A percentile compares a stretch with the other conserved stretches of the same genome.
These are phyloP conservation scores for Alternaria alternata DNA, from an alignment of 2,329 filamentous ascomycete species.

Conservation along the genomic window DNA sequence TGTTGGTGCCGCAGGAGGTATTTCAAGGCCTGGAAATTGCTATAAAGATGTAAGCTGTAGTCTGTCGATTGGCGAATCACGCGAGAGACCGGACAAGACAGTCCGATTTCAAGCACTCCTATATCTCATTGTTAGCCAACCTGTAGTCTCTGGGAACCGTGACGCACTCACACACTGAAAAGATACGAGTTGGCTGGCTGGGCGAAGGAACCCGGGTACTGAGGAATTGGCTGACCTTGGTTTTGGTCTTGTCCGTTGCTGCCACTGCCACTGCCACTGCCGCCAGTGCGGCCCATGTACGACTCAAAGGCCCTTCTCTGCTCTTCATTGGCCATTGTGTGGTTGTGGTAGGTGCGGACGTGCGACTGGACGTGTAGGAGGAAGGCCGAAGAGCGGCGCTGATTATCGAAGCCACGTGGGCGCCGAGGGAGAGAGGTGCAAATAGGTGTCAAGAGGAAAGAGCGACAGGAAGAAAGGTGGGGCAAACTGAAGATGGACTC, in stretches of 20 bases:
- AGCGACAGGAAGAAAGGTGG: conserved; percentile 1
- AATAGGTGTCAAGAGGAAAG: neutral
- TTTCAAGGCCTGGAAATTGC: conserved; percentile 31
- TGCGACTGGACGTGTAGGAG: conserved; percentile 14
- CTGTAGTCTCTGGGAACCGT: neutral
- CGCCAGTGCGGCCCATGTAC: conserved; percentile 37
- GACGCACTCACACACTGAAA: conserved; percentile 38
- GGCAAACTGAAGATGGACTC: neutral
- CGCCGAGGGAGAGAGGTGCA: conserved; percentile 6
- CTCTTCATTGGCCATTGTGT: conserved; percentile 40
- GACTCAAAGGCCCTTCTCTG: conserved; percentile 40
- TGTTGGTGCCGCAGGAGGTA: conserved; percentile 37
- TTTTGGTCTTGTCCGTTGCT: conserved; percentile 10
- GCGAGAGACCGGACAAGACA: neutral
- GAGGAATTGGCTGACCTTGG: conserved; percentile 26
- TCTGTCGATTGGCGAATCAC: neutral
- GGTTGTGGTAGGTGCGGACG: conserved; percentile 23
- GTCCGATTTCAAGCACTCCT: conserved; percentile 17
- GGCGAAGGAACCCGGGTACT: conserved; percentile 28
- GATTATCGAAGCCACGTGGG: conserved; percentile 9
- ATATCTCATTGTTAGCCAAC: conserved; percentile 14
- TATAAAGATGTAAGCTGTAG: conserved; percentile 20
- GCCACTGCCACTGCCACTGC: conserved; percentile 1
- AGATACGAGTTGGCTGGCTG: conserved; percentile 31
- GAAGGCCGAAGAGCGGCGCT: conserved; percentile 16